Evolutionary conservation across 176 grass and related monocot species (phyloP).

Genomic region (Eremochloa ophiuroides): DNA sequence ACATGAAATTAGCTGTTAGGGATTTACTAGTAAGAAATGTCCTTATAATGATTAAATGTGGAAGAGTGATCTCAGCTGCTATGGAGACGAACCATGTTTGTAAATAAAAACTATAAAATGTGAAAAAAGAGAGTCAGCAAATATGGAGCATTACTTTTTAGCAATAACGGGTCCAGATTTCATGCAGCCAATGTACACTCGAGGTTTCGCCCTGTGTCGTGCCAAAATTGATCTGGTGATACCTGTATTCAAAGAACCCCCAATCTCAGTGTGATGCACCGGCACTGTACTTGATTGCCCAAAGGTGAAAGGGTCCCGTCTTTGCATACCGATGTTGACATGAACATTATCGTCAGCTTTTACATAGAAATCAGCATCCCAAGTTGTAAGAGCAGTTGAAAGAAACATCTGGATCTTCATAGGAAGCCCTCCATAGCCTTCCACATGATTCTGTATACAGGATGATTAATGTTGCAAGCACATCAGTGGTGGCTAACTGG

Average conservation of each 20-base stretch:
- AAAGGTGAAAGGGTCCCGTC: neutral
- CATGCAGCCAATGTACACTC: slow-evolving; percentile 77
- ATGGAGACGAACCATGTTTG: neutral
- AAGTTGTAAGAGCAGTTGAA: slow-evolving; percentile 52
- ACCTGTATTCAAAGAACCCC: slow-evolving; percentile 31
- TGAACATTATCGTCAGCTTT: slow-evolving; percentile 77
- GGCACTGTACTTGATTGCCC: neutral
- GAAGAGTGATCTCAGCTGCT: neutral
- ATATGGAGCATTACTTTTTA: slow-evolving; percentile 40
- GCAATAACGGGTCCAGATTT: slow-evolving; percentile 70
- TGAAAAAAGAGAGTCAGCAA: neutral
- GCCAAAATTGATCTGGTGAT: slow-evolving; percentile 55
- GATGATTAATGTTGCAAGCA: neutral
- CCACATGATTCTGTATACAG: slow-evolving; percentile 52
- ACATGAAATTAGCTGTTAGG: neutral
- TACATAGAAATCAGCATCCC: slow-evolving; percentile 81
- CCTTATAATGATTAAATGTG: neutral
- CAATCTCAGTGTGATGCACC: neutral
- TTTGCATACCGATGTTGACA: slow-evolving; percentile 65
- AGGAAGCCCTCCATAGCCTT: slow-evolving; percentile 51
- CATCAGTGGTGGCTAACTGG: neutral
- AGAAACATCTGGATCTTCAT: slow-evolving; percentile 64
- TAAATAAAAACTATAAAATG: neutral
- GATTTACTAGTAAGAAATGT: neutral
- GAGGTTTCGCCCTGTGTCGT: slow-evolving; percentile 50